Evolutionary conservation across 495 filamentous ascomycete genomes (phyloP), one percentile per base, ranked within the genome.

Genomic region (Coniosporium apollinis): DNA sequence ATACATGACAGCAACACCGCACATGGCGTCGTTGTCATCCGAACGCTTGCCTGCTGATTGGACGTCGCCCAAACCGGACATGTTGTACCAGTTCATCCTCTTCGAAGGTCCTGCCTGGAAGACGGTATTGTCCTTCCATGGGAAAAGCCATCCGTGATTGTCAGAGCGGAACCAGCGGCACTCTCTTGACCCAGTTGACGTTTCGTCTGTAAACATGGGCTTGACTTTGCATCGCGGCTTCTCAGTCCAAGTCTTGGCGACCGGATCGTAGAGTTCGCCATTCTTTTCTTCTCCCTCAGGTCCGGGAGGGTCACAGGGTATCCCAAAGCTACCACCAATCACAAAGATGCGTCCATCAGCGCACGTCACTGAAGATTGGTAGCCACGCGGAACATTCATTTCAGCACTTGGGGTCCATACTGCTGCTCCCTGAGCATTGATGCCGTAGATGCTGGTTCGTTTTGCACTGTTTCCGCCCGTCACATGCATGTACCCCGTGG

Each of bases 61-160:
- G 13, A 48, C 39, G n/a, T 41, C 55, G 1, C 70, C 70, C 6
- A 37, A 39, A 10, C 53, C 62, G 6, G 38, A 38, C 8, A 60
- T 61, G 9, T 45, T 45, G 47, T 65, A 74, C 72, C 72, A 77
- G 47, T 74, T 66, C 69, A 73, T 73, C 1, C 47, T 38, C 31
- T 46, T 55, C 37, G 57, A 64, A 4, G 70, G 71, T 4, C 71
- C 70, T 4, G 69, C 69, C 48, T 74, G 69, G 56, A 74, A 69
- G 14, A 72, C 61, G 18, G 44, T 59, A 7, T 51, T 58, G 26
- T 58, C 52, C 41, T 66, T 73, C 65, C 70, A 76, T 7, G 48
- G 67, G 45, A 73, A 76, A n/a, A 76, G 55, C 71, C 70, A 74
- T 29, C 43, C 64, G 41, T 75, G 70, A 39, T 70, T 72, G 46